phyloP scores from a whole-genome alignment of 768 basidiomycete genomes.

The Boletus reticulatus region DNA sequence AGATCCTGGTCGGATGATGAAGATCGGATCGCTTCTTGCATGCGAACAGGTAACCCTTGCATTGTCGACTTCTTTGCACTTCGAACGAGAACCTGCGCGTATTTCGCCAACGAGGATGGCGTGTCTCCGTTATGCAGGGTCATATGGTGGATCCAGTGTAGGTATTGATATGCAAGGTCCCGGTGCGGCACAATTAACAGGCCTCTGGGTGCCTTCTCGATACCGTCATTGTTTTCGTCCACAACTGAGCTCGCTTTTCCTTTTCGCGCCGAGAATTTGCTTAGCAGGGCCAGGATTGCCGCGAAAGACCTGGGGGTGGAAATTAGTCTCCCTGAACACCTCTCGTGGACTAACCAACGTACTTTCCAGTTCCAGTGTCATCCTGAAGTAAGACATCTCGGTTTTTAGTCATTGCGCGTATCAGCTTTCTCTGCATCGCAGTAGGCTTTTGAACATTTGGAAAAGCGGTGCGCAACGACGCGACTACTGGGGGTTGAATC shows the following conservation, averaged over 20 bases:
- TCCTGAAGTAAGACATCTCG: conserved; percentile 68
- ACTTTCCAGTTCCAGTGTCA: conserved; percentile 81
- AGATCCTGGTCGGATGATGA: conserved; percentile 31
- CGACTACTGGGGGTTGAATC: conserved; percentile 45
- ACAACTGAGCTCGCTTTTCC: conserved; percentile 11
- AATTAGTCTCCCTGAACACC: conserved; percentile 1
- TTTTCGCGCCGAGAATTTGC: conserved; percentile 42
- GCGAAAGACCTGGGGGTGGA: conserved; percentile 61
- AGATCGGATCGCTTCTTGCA: conserved; percentile 28
- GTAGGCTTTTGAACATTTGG: conserved; percentile 61
- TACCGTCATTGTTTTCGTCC: conserved; percentile 18
- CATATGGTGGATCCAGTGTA: conserved; percentile 62
- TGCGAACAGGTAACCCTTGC: conserved; percentile 21
- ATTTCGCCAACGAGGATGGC: conserved; percentile 36
- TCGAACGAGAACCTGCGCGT: conserved; percentile 64
- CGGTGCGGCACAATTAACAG: conserved; percentile 71
- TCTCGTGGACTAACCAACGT: conserved; percentile 24
- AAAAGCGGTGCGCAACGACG: conserved; percentile 56
- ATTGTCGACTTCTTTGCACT: conserved; percentile 33
- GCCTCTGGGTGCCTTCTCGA: conserved; percentile 41
- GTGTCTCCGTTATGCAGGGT: conserved; percentile 30
- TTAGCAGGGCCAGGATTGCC: conserved; percentile 61
- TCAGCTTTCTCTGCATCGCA: conserved; percentile 54
- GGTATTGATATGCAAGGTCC: conserved; percentile 66
- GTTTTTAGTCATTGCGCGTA: conserved; percentile 55